phyloP scores from a whole-genome alignment of 108 stramenopile species.

The Asterionellopsis glacialis region DNA sequence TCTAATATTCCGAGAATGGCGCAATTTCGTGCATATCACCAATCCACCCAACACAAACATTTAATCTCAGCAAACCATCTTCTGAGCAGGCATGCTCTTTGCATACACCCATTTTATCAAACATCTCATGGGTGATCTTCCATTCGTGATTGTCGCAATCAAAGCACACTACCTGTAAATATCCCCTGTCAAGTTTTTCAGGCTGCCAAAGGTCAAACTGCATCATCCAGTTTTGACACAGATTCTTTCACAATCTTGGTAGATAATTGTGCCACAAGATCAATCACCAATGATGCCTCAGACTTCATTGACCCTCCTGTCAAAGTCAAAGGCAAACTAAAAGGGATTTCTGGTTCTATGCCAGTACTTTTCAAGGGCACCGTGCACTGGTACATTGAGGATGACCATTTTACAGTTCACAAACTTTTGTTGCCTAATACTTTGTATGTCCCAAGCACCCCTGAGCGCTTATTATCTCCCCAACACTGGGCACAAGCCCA shows the following conservation, averaged over 20 bases:
- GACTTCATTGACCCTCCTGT: too few relatives aligned
- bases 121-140: not conserved
- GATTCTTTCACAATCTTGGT: too few relatives aligned
- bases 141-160: not conserved
- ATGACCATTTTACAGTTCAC: slow-evolving; percentile 27
- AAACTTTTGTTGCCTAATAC: slow-evolving; percentile 24
- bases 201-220: not conserved
- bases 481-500: too few relatives aligned
- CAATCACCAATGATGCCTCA: not conserved
- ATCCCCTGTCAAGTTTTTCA: too few relatives aligned
- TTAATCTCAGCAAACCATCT: not conserved
- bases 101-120: not conserved
- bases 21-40: not conserved
- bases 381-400: slow-evolving; percentile 14
- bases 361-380: not conserved
- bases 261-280: slow-evolving; percentile 3
- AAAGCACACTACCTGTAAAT: not conserved
- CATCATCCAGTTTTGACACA: not conserved
- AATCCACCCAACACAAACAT: not conserved
- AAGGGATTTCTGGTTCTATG: too few relatives aligned
- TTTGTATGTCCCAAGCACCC: slow-evolving; percentile 26
- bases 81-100: not conserved
- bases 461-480: too few relatives aligned
- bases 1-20: not conserved
- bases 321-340: too few relatives aligned